phyloP scores from a whole-genome alignment of 306 rosid genomes.

The Acacia confusa region DNA sequence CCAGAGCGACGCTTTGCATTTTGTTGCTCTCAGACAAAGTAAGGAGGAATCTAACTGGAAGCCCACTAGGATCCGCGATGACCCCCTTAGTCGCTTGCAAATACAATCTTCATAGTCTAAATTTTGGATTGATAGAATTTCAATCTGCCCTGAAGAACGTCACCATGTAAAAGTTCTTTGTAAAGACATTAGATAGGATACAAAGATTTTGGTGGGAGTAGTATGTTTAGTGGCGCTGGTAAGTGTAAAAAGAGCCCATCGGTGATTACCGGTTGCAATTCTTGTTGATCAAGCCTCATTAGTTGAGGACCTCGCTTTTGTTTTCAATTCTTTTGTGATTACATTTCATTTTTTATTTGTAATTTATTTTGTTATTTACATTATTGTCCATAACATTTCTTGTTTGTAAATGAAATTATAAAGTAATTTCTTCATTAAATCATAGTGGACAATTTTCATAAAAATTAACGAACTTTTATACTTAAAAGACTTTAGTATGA shows the following conservation, averaged over 20 bases:
- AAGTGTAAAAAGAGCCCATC: background rate
- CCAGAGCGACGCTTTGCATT: constrained; percentile 87
- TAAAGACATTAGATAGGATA: background rate
- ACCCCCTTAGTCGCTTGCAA: constrained; percentile 43
- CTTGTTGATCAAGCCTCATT: background rate
- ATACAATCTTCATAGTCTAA: constrained; percentile 35
- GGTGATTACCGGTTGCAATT: background rate
- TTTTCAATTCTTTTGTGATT: background rate
- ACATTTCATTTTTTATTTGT: background rate
- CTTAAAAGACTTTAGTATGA: background rate
- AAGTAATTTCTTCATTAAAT: background rate
- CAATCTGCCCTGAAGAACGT: background rate
- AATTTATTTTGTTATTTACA: background rate
- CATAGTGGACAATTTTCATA: background rate
- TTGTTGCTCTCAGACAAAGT: constrained; percentile 71
- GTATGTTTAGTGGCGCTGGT: constrained; percentile 2
- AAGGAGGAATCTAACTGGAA: constrained; percentile 78
- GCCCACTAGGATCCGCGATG: constrained; percentile 72
- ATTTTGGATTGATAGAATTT: background rate
- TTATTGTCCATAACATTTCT: background rate
- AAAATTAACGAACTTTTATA: background rate
- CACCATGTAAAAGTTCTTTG: background rate
- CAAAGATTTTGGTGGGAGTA: constrained; percentile 1
- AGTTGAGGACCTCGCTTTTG: background rate
- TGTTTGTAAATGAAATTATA: background rate